Evolutionary conservation across 2,329 filamentous ascomycete genomes (phyloP), one percentile per base, ranked within the genome.

Genomic region (Xylariomycetidae sp.): DNA sequence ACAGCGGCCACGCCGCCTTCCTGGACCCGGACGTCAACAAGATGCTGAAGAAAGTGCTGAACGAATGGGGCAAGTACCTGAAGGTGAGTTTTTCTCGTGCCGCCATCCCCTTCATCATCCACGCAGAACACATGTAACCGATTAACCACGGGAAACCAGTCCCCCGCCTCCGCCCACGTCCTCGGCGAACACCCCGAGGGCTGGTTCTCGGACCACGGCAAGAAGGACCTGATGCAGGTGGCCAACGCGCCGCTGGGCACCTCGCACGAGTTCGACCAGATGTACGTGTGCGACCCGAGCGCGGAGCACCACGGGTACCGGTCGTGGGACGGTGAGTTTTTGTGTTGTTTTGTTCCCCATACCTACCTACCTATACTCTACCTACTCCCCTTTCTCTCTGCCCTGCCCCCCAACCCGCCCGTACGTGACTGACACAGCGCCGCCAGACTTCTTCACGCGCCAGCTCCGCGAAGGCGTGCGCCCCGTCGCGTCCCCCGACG

Each of bases 221-320:
- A 58, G 4, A 51, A 48, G 1, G 70, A 76, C 35, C 48, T 77
- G 3, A 65, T 72, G 58, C 54, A 65, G 23, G 68, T 73, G 0
- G 69, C 70, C 49, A 73, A 75, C 39, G 58, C 57, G 5, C 64
- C 69, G 0, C 46, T 54, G 13, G 46, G 58, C 32, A 61, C 67
- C 0, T 35, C 44, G 13, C 52, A 67, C 48, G 64, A 56, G 29
- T 80, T 81, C 38, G 67, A 79, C 36, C 66, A 81, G 13, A 65
- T 81, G 48, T 83, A 72, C 53, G 44, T 69, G 13, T 83, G 79
- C 50, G 72, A 82, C 25, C 67, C 75, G 0, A 56, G 50, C 0
- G 62, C 64, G 5, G 57, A 70, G 43, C 52, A 78, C 49, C 67
- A 74, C 37, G 75, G 74, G 12, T 79, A 62, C 56, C 67, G 60